Conservation (phyloP, 2,329 filamentous ascomycete species). For the Aspergillus pseudonomiae region DNA sequence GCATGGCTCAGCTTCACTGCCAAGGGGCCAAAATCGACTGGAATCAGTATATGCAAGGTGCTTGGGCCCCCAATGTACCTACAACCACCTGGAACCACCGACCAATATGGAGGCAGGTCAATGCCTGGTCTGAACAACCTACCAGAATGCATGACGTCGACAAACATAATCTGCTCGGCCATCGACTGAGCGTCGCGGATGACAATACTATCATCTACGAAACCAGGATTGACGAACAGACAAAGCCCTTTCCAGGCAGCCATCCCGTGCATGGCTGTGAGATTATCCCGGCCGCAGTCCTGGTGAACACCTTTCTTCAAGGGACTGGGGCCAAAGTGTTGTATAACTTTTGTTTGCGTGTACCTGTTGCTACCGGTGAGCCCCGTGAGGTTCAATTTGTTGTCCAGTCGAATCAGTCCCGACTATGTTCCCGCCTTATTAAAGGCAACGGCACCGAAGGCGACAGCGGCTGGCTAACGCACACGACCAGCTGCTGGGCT, state of each 20-base stretch:
- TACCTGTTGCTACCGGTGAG: conserved; percentile 41
- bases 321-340: conserved; percentile 35
- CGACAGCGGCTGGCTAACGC: conserved; percentile 18
- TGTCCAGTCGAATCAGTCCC: conserved; percentile 29
- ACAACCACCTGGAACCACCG: conserved; percentile 27
- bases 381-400: conserved; percentile 44
- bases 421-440: conserved; percentile 38
- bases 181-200: conserved; percentile 31
- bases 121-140: conserved; percentile 10
- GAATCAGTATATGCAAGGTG: conserved; percentile 20
- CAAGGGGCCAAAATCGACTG: conserved; percentile 36
- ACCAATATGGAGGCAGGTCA: conserved; percentile 9
- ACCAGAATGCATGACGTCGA: conserved; percentile 34
- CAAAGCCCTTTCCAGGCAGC: conserved; percentile 46
- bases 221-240: conserved; percentile 40
- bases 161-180: conserved; percentile 41
- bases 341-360: conserved; percentile 32
- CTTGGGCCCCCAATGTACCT: conserved; percentile 32
- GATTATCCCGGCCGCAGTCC: conserved; percentile 48
- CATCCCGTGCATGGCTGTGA: conserved; percentile 48
- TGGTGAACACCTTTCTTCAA: conserved; percentile 46
- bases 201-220: conserved; percentile 36
- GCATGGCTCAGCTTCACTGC: conserved; percentile 33
- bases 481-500: conserved; percentile 17
- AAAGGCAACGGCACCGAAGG: conserved; percentile 1